Base-by-base conservation (phyloP, 495 filamentous ascomycete species). In the Penicillium argentinense region DNA sequence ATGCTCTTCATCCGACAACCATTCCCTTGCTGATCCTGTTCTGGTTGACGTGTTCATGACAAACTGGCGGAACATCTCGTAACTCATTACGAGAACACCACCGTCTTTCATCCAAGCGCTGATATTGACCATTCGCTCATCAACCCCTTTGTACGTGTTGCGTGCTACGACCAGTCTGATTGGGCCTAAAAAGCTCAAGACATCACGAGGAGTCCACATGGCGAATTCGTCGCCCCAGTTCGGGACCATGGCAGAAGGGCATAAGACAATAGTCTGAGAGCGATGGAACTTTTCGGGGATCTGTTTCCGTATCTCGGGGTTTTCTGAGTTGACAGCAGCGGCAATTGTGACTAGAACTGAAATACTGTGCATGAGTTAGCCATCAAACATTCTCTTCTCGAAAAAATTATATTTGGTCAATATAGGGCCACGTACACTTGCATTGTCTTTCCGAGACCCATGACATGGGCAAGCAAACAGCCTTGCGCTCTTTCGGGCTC, bases 361-460 rank as follows among this genome's bases (percentile, higher is more conserved):
- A 49, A 97, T 89, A 2, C 75, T 78, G 16, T 32, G 5, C 0
- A 45, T 3, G 6, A 2, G 21, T 53, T 19, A 58, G 43, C 18
- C 7, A 33, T 17, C 5, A 12, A 12, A 14, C 3, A 22, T 1
- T 1, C 19, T 23, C 5, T 11, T 9, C 11, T 5, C n/a, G n/a
- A n/a, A n/a, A n/a, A n/a, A n/a, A n/a, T n/a, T n/a, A n/a, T n/a
- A n/a, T n/a, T 5, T 26, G 3, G 9, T 16, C 8, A 1, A 23
- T 9, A 14, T 5, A 21, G 19, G 14, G 9, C 9, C 18, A 81
- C 79, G 69, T 65, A 79, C 72, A 85, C 74, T 59, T 96, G 92
- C 81, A 96, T 87, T 0, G 92, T 96, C 66, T 97, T 97, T 11
- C 91, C 91, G 12, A 97, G 66, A 2, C 91, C 91, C 92, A 96